These are phyloP conservation scores for Cyberlindnera americana DNA, from an alignment of 805 yeast genomes.

Conservation along the genomic window DNA sequence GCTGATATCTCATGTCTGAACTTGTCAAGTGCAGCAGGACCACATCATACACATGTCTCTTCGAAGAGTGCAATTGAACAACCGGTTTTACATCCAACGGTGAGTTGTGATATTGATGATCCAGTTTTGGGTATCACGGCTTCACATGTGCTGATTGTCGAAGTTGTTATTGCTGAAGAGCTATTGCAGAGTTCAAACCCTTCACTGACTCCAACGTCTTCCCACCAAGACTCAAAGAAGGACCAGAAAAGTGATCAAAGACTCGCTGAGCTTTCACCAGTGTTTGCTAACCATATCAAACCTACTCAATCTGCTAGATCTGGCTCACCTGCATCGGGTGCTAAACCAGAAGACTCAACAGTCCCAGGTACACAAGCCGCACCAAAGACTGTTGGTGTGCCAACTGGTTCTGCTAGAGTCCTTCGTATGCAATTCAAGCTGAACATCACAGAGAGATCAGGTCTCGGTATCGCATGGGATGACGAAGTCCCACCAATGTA, in stretches of 20 bases:
- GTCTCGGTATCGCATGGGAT: constrained; percentile 97
- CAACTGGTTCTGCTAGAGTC: constrained; percentile 95
- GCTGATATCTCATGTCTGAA: constrained; percentile 64
- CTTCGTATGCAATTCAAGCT: constrained; percentile 90
- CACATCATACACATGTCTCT: constrained; percentile 42
- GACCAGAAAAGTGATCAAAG: constrained; percentile 32
- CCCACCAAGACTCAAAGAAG: constrained; percentile 15
- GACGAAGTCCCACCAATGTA: constrained; percentile 98
- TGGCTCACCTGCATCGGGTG: constrained; percentile 23
- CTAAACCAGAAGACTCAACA: constrained; percentile 1
- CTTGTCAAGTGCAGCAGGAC: constrained; percentile 49
- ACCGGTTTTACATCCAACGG: constrained; percentile 37
- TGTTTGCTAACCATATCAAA: constrained; percentile 36
- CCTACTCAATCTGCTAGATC: constrained; percentile 21
- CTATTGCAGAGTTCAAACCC: constrained; percentile 41
- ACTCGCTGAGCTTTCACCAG: constrained; percentile 42
- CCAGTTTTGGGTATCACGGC: constrained; percentile 75
- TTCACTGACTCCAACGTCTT: constrained; percentile 32
- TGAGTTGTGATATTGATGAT: constrained; percentile 80
- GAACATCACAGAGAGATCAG: constrained; percentile 83
- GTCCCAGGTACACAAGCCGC: background rate
- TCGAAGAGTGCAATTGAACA: constrained; percentile 35
- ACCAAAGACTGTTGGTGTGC: constrained; percentile 50
- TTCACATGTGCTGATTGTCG: constrained; percentile 73
- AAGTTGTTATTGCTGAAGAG: constrained; percentile 94